phyloP scores from a whole-genome alignment of 1,284 basidiomycete genomes.

The Termitomyces sp. region DNA sequence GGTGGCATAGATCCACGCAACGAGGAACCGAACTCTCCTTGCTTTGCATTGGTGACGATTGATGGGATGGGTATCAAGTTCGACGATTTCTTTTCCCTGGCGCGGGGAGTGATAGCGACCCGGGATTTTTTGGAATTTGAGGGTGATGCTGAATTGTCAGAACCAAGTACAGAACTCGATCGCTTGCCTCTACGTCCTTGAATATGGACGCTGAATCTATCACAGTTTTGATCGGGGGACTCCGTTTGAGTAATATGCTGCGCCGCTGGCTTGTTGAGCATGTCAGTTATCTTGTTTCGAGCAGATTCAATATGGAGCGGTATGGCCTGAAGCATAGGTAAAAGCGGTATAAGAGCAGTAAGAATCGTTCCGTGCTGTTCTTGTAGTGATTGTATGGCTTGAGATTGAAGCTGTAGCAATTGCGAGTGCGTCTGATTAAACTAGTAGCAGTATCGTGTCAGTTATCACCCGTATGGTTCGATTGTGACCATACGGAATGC shows the following conservation, averaged over 20 bases:
- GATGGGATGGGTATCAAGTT: not conserved
- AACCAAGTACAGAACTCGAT: constrained; percentile 12
- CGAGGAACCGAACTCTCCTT: not conserved
- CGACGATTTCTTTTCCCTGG: not conserved
- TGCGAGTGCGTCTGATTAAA: constrained; percentile 41
- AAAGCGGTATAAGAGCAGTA: constrained; percentile 45
- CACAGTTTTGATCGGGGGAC: constrained; percentile 2
- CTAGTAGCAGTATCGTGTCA: constrained; percentile 23
- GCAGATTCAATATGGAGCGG: constrained; percentile 52
- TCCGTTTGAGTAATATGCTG: constrained; percentile 9
- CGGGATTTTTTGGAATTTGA: constrained; percentile 10
- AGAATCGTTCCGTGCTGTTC: constrained; percentile 52
- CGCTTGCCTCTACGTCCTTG: constrained; percentile 10
- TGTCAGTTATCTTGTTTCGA: constrained; percentile 36
- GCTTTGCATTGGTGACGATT: not conserved
- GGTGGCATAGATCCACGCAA: not conserved
- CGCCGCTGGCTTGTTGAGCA: constrained; percentile 21
- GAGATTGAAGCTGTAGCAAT: constrained; percentile 45
- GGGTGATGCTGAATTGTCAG: constrained; percentile 6
- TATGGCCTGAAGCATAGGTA: constrained; percentile 52
- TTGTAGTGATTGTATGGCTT: constrained; percentile 49
- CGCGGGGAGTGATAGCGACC: not conserved
- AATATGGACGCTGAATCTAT: not conserved
- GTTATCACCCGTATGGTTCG: not conserved
- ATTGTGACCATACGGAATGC: constrained; percentile 24